These are phyloP conservation scores for Asterochloris erici DNA, from an alignment of 139 green algal species.

Conservation along the genomic window DNA sequence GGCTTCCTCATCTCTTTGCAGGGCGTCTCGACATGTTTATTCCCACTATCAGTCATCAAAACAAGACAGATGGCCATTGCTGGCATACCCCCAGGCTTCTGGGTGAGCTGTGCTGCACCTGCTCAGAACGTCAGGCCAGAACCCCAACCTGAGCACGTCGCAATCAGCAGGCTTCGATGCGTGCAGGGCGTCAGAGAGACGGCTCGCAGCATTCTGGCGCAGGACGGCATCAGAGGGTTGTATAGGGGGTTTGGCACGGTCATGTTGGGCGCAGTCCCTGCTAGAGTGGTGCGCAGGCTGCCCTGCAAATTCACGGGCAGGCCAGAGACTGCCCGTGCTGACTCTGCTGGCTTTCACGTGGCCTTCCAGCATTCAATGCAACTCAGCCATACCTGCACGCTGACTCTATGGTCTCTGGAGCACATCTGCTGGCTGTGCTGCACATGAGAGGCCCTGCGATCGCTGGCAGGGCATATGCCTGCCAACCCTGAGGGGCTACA, in stretches of 20 bases:
- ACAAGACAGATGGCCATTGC: constrained; percentile 81
- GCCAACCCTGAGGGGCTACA: too few species aligned
- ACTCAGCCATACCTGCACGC: neutral
- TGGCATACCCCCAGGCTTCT: constrained; percentile 42
- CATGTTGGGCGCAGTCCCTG: constrained; percentile 67
- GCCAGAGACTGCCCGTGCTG: neutral
- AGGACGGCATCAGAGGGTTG: constrained; percentile 80
- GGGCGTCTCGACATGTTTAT: constrained; percentile 78
- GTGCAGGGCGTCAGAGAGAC: constrained; percentile 54
- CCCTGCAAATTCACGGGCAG: neutral
- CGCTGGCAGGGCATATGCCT: too few species aligned
- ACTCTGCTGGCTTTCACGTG: too few species aligned
- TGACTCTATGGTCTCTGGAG: neutral
- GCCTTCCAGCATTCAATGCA: neutral
- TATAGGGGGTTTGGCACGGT: constrained; percentile 87
- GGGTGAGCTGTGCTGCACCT: constrained; percentile 21
- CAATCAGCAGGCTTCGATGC: neutral
- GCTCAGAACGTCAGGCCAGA: too few species aligned
- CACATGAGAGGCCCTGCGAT: too few species aligned
- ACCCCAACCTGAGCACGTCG: neutral
- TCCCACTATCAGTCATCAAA: constrained; percentile 91
- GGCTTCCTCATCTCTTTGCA: constrained; percentile 19
- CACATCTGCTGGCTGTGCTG: too few species aligned
- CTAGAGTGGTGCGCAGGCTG: constrained; percentile 22
- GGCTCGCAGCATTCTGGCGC: constrained; percentile 50